Evolutionary conservation across 2,329 filamentous ascomycete genomes (phyloP).

Genomic region (Cordyceps farinosa): DNA sequence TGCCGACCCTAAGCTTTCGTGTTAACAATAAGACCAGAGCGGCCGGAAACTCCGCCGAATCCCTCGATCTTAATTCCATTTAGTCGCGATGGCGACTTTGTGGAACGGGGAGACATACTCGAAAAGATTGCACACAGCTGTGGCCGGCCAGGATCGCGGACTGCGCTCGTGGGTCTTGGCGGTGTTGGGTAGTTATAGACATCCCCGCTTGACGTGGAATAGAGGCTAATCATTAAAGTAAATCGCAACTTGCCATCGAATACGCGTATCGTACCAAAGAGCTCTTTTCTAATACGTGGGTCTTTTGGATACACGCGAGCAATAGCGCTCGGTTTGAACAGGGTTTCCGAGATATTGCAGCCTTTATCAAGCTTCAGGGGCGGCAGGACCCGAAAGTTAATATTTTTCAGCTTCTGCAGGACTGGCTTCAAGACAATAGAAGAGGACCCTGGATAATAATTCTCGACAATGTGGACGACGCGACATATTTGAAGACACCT

Average conservation of each 20-base stretch:
- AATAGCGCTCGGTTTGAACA: conserved; percentile 33
- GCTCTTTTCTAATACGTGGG: conserved; percentile 26
- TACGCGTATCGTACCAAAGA: conserved; percentile 31
- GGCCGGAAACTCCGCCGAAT: conserved; percentile 23
- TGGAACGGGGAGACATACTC: conserved; percentile 26
- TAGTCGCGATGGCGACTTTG: conserved; percentile 27
- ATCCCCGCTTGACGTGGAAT: not conserved
- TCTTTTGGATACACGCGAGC: conserved; percentile 38
- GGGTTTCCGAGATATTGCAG: conserved; percentile 32
- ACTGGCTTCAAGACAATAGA: conserved; percentile 27
- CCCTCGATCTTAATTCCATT: conserved; percentile 26
- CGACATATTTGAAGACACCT: not conserved
- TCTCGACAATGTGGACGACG: conserved; percentile 24
- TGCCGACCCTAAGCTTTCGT: not conserved
- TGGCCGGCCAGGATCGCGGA: conserved; percentile 11
- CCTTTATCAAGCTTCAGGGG: conserved; percentile 28
- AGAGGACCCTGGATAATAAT: conserved; percentile 24
- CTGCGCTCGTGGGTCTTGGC: conserved; percentile 21
- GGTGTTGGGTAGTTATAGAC: conserved; percentile 20
- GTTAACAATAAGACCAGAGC: not conserved
- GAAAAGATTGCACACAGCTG: conserved; percentile 29
- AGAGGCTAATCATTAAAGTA: conserved; percentile 19
- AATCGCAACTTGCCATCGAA: conserved; percentile 33
- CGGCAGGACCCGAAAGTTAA: conserved; percentile 30
- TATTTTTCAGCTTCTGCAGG: conserved; percentile 30